A percentile compares a stretch with the other conserved stretches of the same genome.
Conservation (phyloP, 2,329 filamentous ascomycete genomes). For the Pseudocercospora macadamiae region DNA sequence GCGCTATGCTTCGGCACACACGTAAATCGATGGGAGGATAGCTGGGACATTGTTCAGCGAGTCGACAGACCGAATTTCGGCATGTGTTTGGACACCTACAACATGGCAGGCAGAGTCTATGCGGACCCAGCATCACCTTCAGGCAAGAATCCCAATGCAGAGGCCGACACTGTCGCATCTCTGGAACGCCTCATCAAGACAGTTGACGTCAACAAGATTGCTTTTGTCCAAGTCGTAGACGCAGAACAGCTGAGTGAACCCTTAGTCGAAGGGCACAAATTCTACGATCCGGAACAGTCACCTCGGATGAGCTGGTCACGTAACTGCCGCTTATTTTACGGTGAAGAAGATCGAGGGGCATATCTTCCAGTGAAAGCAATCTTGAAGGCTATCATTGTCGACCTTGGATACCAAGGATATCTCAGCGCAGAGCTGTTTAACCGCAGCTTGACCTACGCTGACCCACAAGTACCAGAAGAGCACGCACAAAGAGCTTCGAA, state of each 20-base stretch:
- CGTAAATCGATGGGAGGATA: conserved; percentile 70
- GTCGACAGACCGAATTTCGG: conserved; percentile 75
- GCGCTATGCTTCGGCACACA: conserved; percentile 72
- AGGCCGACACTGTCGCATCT: conserved; percentile 58
- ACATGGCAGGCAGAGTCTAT: conserved; percentile 71
- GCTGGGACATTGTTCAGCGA: conserved; percentile 67
- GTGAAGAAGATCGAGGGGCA: conserved; percentile 62
- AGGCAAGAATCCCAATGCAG: conserved; percentile 59
- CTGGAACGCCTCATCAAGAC: conserved; percentile 57
- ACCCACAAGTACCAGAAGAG: conserved; percentile 56
- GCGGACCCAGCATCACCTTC: conserved; percentile 64
- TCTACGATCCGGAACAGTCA: conserved; percentile 61
- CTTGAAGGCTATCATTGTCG: conserved; percentile 62
- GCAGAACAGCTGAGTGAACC: conserved; percentile 65
- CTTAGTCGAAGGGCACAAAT: conserved; percentile 60
- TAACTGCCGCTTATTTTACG: conserved; percentile 72
- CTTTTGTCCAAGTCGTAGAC: conserved; percentile 78
- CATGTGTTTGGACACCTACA: conserved; percentile 77
- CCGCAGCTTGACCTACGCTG: conserved; percentile 58
- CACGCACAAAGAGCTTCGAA: conserved; percentile 56
- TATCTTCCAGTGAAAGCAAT: conserved; percentile 70
- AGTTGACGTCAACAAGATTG: conserved; percentile 67
- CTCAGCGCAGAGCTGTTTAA: conserved; percentile 74
- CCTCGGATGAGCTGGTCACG: conserved; percentile 76
- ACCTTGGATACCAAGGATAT: conserved; percentile 69